Evolutionary conservation across 805 yeast genomes (phyloP), one percentile per base, ranked within the genome.

Genomic region (Yamadazyma sp.): DNA sequence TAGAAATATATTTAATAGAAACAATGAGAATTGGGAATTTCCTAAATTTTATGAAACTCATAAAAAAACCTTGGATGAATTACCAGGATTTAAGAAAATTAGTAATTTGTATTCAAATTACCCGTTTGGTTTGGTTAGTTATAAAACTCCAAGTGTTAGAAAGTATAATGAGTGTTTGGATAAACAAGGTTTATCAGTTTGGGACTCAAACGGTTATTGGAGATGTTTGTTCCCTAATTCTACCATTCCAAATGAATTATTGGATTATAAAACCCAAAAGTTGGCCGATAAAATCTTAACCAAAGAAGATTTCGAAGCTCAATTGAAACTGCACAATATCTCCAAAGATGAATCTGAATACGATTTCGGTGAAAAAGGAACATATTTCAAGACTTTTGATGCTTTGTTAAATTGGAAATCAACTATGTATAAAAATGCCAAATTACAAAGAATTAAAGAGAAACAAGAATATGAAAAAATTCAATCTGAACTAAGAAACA

Each of bases 131-230:
- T 52, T 68, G 30, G 70, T 71, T 53, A 73, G 80, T 7, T 73
- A 65, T 44, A 78, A 78, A 15, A 65, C 70, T 5, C 94, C 95
- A 2, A 63, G 80, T 0, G 63, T 73, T 2, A 56, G 69, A 32
- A 73, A 76, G 42, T 86, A 80, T 55, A 67, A 73, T 34, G 68
- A 74, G 30, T 91, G 98, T 58, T 47, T 73, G 42, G 74, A 73
- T 14, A 60, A 71, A 23, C 62, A 77, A 7, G 98, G 98, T 3
- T 60, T 73, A 5, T 75, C 86, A 0, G 80, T 78, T 9, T 91
- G 97, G 96, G 94, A 87, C 53, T 61, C 75, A 23, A 69, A 73
- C 15, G 98, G 97, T 0, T 75, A 80, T 56, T 91, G 97, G 97
- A 75, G 89, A 52, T 91, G 98, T 60, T 62, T 91, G 30, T 82